A percentile compares a stretch with the other conserved stretches of the same genome.
Evolutionary conservation across 2,329 filamentous ascomycete genomes (phyloP).

Genomic region (Chaetomiaceae sp.): DNA sequence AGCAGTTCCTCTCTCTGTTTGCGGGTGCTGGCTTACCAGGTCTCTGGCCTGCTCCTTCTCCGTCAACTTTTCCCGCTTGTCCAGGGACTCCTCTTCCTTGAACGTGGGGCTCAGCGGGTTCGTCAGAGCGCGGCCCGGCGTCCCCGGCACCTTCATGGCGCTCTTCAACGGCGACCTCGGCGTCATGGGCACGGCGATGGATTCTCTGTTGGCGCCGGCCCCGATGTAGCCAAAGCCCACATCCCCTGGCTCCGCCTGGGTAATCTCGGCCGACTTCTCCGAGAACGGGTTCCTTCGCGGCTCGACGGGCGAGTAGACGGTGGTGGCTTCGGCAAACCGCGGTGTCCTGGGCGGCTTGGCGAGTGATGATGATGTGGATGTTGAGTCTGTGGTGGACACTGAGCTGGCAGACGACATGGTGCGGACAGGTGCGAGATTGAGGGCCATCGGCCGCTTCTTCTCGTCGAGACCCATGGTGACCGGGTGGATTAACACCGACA

Average conservation of each 20-base stretch:
- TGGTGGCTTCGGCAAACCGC: constrained; percentile 74
- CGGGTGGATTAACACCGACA: constrained; percentile 27
- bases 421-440: constrained; percentile 47
- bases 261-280: constrained; percentile 48
- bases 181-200: constrained; percentile 57
- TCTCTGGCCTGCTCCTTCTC: constrained; percentile 85
- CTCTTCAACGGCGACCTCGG: constrained; percentile 81
- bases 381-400: constrained; percentile 41
- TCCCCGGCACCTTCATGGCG: constrained; percentile 81
- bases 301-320: constrained; percentile 71
- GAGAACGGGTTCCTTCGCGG: constrained; percentile 46
- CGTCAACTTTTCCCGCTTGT: constrained; percentile 74
- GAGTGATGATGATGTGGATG: constrained; percentile 49
- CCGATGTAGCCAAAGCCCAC: constrained; percentile 90
- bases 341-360: constrained; percentile 64
- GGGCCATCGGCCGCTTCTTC: constrained; percentile 50
- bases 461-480: constrained; percentile 35
- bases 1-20: no score
- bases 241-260: constrained; percentile 70
- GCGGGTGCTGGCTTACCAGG: constrained; percentile 58
- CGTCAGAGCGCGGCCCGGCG: constrained; percentile 62
- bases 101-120: constrained; percentile 91
- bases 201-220: constrained; percentile 47
- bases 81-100: constrained; percentile 75
- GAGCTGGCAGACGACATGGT: constrained; percentile 30